Conservation (phyloP, 805 yeast species). For the Metschnikowia anglica region DNA sequence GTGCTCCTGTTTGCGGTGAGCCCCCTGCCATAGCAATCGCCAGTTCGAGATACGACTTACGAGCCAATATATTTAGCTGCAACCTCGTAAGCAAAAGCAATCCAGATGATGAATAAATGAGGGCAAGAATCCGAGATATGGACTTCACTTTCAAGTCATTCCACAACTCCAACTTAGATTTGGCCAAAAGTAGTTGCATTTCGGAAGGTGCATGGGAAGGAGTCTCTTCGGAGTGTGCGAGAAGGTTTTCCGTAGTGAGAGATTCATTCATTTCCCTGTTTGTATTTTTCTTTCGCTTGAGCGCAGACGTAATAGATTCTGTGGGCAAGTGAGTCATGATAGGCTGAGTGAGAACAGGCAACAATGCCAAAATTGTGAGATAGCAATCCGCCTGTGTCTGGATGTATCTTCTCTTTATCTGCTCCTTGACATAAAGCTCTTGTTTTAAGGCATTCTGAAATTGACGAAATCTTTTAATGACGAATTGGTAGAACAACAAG, state of each 20-base stretch:
- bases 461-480: constrained; percentile 37
- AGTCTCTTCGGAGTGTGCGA: constrained; percentile 31
- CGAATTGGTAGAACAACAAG: constrained; percentile 38
- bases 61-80: constrained; percentile 84
- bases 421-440: constrained; percentile 44
- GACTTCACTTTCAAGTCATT: constrained; percentile 72
- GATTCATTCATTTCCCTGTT: constrained; percentile 39
- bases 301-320: constrained; percentile 67
- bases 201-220: constrained; percentile 20
- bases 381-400: constrained; percentile 92
- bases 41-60: constrained; percentile 78
- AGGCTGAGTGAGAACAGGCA: constrained; percentile 72
- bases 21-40: constrained; percentile 71
- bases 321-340: constrained; percentile 63
- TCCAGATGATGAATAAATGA: constrained; percentile 65
- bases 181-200: constrained; percentile 25
- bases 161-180: constrained; percentile 64
- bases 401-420: constrained; percentile 74
- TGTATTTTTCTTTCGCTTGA: constrained; percentile 55
- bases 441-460: constrained; percentile 42
- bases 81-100: constrained; percentile 76
- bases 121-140: constrained; percentile 67
- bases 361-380: constrained; percentile 75
- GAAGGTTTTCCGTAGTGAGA: constrained; percentile 44
- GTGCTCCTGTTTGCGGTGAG: constrained; percentile 18